Conservation (phyloP, 371 early-diverging fungal genomes). For the Actinomucor elegans region DNA sequence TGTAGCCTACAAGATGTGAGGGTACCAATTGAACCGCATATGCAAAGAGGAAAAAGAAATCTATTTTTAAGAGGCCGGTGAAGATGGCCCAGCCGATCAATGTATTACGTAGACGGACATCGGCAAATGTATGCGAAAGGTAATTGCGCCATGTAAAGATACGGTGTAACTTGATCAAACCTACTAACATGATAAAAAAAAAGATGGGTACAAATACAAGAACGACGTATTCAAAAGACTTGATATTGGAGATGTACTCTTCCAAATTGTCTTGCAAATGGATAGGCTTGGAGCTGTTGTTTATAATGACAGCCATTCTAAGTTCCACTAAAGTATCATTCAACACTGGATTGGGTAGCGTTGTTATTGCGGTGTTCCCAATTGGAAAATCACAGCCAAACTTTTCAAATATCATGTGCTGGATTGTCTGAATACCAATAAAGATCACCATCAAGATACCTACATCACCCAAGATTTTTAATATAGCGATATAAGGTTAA, state of each 20-base stretch:
- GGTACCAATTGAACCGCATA: conserved; percentile 23
- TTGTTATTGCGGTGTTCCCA: not conserved
- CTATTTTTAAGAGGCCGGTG: conserved; percentile 17
- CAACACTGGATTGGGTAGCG: not conserved
- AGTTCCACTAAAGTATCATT: not conserved
- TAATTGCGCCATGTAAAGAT: conserved; percentile 5
- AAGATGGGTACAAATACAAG: conserved; percentile 1
- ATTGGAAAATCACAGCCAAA: conserved; percentile 7
- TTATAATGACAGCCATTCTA: not conserved
- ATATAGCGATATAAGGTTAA: not conserved
- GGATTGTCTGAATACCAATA: conserved; percentile 12
- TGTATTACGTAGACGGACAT: not conserved
- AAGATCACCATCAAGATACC: conserved; percentile 13
- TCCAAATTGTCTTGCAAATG: conserved; percentile 1
- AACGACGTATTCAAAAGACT: conserved; percentile 10
- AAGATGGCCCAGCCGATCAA: conserved; percentile 13
- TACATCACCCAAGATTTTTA: not conserved
- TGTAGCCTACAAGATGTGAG: conserved; percentile 6
- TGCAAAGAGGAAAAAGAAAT: conserved; percentile 21
- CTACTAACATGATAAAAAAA: not conserved
- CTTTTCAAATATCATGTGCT: conserved; percentile 18
- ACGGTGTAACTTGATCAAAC: not conserved
- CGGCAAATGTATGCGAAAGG: not conserved
- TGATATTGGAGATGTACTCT: conserved; percentile 2
- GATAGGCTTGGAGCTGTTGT: not conserved